Evolutionary conservation across 2,329 filamentous ascomycete species (phyloP).

Genomic region (Lachnellula cervina): DNA sequence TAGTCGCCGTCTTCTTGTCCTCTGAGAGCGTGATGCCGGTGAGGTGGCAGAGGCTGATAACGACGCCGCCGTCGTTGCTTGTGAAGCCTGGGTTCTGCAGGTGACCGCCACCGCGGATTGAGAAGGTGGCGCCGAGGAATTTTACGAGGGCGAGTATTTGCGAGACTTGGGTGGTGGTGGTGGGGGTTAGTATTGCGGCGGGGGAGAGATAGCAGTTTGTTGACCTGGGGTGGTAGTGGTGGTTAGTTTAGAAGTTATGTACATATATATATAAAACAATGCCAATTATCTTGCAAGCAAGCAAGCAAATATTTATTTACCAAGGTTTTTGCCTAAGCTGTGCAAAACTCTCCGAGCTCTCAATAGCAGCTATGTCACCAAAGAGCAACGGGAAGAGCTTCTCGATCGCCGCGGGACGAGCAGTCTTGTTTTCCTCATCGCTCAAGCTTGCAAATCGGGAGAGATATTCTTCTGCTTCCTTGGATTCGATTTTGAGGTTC

Average conservation of each 20-base stretch:
- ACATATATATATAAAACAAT: background rate
- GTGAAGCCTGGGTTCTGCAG: conserved; percentile 17
- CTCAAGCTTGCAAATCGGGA: background rate
- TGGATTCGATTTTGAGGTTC: background rate
- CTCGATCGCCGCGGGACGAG: background rate
- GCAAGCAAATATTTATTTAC: background rate
- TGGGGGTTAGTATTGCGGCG: background rate
- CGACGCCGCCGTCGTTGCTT: conserved; percentile 43
- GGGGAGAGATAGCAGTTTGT: background rate
- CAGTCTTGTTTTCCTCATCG: background rate
- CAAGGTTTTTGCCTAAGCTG: conserved; percentile 8
- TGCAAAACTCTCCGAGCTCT: background rate
- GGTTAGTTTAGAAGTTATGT: no score
- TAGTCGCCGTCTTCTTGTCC: conserved; percentile 24
- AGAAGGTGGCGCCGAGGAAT: background rate
- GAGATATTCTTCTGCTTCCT: background rate
- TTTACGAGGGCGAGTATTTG: background rate
- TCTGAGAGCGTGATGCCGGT: conserved; percentile 18
- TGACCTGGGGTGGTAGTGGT: background rate
- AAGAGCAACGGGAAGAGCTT: background rate
- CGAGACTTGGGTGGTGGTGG: background rate
- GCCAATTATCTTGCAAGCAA: background rate
- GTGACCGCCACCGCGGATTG: background rate
- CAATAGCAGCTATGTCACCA: background rate
- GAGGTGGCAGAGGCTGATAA: conserved; percentile 40